These are phyloP conservation scores for Pythium graminicola DNA, from an alignment of 352 stramenopile species.

Conservation along the genomic window DNA sequence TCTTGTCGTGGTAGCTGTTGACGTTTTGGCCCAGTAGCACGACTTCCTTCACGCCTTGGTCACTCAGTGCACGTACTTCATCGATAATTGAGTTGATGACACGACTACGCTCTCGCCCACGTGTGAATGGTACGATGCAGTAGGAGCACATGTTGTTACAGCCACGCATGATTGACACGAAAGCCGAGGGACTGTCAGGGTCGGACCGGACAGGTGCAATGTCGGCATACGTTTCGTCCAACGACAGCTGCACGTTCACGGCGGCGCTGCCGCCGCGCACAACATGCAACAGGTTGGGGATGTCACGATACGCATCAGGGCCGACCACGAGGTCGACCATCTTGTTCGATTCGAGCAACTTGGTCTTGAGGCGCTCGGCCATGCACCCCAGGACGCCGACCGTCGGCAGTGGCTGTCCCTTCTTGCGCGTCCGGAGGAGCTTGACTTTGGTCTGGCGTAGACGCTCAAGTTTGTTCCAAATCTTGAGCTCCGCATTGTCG, in stretches of 20 bases:
- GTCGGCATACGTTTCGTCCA: constrained; percentile 98
- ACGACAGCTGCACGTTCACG: constrained; percentile 95
- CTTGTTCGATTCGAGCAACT: constrained; percentile 92
- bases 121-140: constrained; percentile 99
- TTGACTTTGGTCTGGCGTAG: constrained; percentile 75
- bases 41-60: constrained; percentile 96
- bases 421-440: constrained; percentile 45
- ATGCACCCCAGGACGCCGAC: constrained; percentile 99
- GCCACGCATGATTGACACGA: constrained; percentile 98
- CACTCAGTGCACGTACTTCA: constrained; percentile 86
- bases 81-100: constrained; percentile 92
- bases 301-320: constrained; percentile 97
- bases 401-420: constrained; percentile 52
- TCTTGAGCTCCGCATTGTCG: constrained; percentile 98
- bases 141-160: constrained; percentile 99
- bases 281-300: constrained; percentile 91
- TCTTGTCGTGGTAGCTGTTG: constrained; percentile 98
- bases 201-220: constrained; percentile 92
- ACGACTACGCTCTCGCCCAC: constrained; percentile 92
- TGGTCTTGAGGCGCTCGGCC: constrained; percentile 97
- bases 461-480: constrained; percentile 80
- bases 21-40: constrained; percentile 99
- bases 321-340: constrained; percentile 97
- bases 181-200: constrained; percentile 84
- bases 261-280: constrained; percentile 70